Conservation (phyloP, 805 yeast genomes). For the Jamesozyma piceae region DNA sequence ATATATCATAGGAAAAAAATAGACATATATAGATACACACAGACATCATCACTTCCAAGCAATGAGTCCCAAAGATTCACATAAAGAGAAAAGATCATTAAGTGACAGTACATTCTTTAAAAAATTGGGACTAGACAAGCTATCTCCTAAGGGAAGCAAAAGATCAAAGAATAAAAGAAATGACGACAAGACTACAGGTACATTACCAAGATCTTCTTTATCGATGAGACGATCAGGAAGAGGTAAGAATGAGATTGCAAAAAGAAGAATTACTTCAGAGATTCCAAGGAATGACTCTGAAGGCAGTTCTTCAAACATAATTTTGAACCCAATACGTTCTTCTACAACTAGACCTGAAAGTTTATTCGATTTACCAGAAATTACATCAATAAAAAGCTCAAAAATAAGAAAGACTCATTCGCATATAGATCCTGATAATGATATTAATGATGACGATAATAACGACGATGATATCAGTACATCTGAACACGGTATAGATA, state of each 20-base stretch:
- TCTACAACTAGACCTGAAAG: neutral
- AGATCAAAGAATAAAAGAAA: neutral
- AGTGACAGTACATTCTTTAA: neutral
- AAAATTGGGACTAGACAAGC: neutral
- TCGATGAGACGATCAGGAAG: slow-evolving; percentile 10
- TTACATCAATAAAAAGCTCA: slow-evolving; percentile 17
- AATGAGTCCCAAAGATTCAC: neutral
- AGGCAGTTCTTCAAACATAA: neutral
- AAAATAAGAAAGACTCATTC: slow-evolving; percentile 7
- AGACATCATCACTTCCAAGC: neutral
- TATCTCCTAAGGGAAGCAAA: neutral
- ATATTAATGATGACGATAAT: neutral
- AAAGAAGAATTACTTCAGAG: slow-evolving; percentile 12
- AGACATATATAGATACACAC: neutral
- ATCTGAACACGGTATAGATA: slow-evolving; percentile 4
- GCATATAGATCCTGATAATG: neutral
- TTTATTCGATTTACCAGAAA: slow-evolving; percentile 20
- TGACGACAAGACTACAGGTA: neutral
- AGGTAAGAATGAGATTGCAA: slow-evolving; percentile 16
- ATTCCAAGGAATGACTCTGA: neutral
- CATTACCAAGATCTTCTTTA: slow-evolving; percentile 6
- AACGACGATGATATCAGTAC: neutral
- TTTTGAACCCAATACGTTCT: neutral
- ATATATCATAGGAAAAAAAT: no score
- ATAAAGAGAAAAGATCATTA: neutral